Evolutionary conservation across 2,329 filamentous ascomycete species (phyloP).

Genomic region (Didymellaceae sp.): DNA sequence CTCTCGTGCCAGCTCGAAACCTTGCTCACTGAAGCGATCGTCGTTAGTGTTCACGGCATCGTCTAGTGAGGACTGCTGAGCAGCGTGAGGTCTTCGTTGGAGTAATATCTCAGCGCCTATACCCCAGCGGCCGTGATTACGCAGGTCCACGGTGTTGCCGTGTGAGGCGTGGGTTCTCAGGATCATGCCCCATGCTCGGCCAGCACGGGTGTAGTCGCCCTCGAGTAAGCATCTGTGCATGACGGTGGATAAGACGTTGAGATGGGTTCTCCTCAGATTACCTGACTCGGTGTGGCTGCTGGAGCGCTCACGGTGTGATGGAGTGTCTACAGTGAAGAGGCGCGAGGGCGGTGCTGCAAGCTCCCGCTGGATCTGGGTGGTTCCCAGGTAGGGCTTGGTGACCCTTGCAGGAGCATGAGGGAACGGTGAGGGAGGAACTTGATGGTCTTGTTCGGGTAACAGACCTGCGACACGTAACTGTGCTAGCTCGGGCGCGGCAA

Average conservation of each 20-base stretch:
- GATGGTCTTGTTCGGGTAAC: conserved; percentile 44
- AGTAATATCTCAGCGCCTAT: conserved; percentile 85
- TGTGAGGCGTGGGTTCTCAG: conserved; percentile 66
- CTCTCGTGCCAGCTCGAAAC: conserved; percentile 64
- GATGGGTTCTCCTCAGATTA: conserved; percentile 60
- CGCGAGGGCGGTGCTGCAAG: conserved; percentile 52
- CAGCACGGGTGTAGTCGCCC: conserved; percentile 74
- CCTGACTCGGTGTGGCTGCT: conserved; percentile 18
- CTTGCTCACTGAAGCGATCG: conserved; percentile 46
- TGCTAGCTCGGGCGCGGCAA: conserved; percentile 29
- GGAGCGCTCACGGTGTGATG: conserved; percentile 2
- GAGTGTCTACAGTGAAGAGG: conserved; percentile 42
- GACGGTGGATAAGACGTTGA: conserved; percentile 71
- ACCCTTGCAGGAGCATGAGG: conserved; percentile 50
- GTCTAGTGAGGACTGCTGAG: neutral
- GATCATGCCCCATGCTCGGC: conserved; percentile 76
- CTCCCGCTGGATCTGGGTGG: conserved; percentile 46
- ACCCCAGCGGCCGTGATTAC: conserved; percentile 75
- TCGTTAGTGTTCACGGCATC: conserved; percentile 3
- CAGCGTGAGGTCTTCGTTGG: conserved; percentile 52
- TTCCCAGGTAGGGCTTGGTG: conserved; percentile 22
- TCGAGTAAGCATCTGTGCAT: conserved; percentile 75
- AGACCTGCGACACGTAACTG: conserved; percentile 52
- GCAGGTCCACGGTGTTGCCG: conserved; percentile 66
- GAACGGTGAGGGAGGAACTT: conserved; percentile 52